Base-by-base conservation (phyloP, 2,329 filamentous ascomycete genomes). In the Apiospora marii region DNA sequence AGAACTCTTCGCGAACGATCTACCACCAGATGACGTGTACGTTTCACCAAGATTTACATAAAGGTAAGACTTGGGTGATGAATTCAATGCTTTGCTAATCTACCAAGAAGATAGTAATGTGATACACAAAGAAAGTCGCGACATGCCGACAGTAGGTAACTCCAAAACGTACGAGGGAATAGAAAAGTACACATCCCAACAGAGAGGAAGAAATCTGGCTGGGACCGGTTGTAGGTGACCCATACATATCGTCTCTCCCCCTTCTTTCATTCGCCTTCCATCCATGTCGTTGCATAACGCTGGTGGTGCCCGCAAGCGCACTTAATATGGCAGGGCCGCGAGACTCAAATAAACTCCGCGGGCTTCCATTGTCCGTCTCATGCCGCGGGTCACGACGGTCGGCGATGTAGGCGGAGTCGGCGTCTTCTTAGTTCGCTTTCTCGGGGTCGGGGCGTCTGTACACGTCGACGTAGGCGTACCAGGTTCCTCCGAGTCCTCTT, bases 81-180 rank as follows among this genome's bases (percentile, higher is more conserved):
- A 37, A 22, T 61, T 37, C 58, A 64, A 41, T 64, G 34, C 58
- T 41, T 64, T 64, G 58, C 58, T 64, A 64, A 64, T 64, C 34
- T 64, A 41, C 12, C 30, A 64, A 41, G 37, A 41, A 41, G 30
- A 37, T 37, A n/a, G 30, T n/a, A n/a, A 19, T n/a, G 53, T 37
- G 37, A n/a, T 41, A 64, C 53, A 64, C 13, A 51, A 51, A 51
- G 3, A 2, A 24, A 14, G 27, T 37, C 30, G 53, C n/a, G 13
- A 7, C 51, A 53, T 3, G 13, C 53, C 34, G 16, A 37, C 19
- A 22, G 53, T 61, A 61, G 30, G 53, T 22, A 61, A 61, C 30
- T 37, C 58, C 37, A 41, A 64, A 64, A 37, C 30, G 14, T 30
- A 41, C 13, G 19, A 61, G 5, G 27, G 14, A 14, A 34, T 34